Evolutionary conservation across 352 stramenopile species (phyloP), one percentile per base, ranked within the genome.

Genomic region (Globisporangium rhizosaccharum): DNA sequence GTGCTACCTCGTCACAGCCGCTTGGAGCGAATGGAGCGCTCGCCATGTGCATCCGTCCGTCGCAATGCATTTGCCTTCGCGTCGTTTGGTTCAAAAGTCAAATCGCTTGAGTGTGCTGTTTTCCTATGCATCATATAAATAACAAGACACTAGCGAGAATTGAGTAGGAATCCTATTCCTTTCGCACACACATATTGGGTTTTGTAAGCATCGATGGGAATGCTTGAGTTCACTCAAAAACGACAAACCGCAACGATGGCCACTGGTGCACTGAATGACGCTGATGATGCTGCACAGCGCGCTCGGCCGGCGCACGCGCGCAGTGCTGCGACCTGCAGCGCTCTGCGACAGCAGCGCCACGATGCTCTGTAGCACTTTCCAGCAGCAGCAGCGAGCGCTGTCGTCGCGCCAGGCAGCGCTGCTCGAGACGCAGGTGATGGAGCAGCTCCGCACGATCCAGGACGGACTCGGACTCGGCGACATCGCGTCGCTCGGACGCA

Each of bases 391-490:
- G 44, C 71, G 78, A 53, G 59, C 63, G n/a, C 54, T 94, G 36
- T 92, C 82, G 51, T 77, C 76, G 55, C 82, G 85, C 23, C 77
- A 81, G 39, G 65, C 75, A 41, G 85, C 77, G 46, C 70, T 88
- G 62, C 49, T 92, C 54, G 85, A 94, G 68, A 86, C 72, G 53
- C 70, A 92, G 60, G 85, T 92, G 36, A 59, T 94, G 53, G 78
- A 92, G 57, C 74, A 76, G 51, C 65, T 94, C 51, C 79, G 82
- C 30, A 57, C 63, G n/a, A 71, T 94, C 30, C 72, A 74, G 44
- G 82, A 94, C 55, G 82, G 82, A 3, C 66, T 94, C 39, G 79
- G 84, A 15, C 71, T 91, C 51, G 76, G 79, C 53, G 72, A 92
- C 53, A 88, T 94, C 42, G 78, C 88, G 25, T 73, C 82, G 10